These are phyloP conservation scores for Aristolochia contorta DNA, from an alignment of 164 flowering plant species.

Conservation along the genomic window DNA sequence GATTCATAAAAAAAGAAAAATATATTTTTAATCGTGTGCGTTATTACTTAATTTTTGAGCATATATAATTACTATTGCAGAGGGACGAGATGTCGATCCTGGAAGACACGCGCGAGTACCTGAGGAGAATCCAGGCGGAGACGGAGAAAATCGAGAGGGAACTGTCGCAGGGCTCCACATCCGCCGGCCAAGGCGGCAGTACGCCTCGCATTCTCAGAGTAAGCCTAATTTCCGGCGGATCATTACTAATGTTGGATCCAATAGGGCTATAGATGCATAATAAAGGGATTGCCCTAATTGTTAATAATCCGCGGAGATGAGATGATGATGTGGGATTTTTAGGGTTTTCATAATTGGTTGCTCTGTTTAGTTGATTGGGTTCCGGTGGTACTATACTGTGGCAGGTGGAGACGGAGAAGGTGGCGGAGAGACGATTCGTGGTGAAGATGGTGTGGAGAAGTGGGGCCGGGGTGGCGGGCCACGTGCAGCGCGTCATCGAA, in stretches of 20 bases:
- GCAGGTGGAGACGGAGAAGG: conserved; percentile 14
- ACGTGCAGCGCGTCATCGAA: conserved; percentile 9
- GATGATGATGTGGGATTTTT: too few species aligned
- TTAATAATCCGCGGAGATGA: too few species aligned
- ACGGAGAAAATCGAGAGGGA: conserved; percentile 7
- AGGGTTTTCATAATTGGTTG: too few species aligned
- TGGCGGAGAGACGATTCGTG: conserved; percentile 11
- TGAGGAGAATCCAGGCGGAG: conserved; percentile 18
- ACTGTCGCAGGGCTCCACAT: background rate
- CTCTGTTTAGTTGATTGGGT: too few species aligned
- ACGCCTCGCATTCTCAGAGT: background rate
- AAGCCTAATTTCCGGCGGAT: too few species aligned
- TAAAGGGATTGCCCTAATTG: too few species aligned
- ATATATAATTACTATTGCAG: conserved; percentile 7
- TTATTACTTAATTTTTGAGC: too few species aligned
- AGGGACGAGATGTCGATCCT: conserved; percentile 23
- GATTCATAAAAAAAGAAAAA: too few species aligned
- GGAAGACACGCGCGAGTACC: conserved; percentile 15
- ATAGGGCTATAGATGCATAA: too few species aligned
- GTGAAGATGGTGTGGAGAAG: conserved; percentile 14
- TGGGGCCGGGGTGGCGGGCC: conserved; percentile 5
- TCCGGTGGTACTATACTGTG: too few species aligned
- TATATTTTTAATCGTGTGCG: background rate
- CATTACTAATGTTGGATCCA: too few species aligned
- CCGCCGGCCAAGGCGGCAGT: background rate